Evolutionary conservation across 2,329 filamentous ascomycete genomes (phyloP), one percentile per base, ranked within the genome.

Genomic region (Huntiella savannae): DNA sequence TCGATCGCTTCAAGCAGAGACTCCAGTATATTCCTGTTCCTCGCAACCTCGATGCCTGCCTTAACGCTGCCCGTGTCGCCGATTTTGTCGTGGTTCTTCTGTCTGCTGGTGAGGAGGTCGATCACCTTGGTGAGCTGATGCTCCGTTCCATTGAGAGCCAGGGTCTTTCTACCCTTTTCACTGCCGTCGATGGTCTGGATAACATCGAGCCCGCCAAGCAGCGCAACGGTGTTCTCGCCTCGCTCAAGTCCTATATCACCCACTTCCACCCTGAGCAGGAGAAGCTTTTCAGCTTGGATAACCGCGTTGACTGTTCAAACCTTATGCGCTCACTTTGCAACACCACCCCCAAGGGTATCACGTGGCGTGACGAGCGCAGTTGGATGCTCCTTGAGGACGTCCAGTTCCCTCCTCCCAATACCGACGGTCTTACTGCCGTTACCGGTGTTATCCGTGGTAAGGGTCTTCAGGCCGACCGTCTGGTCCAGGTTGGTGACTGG

Each of bases 1-100:
- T 96, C 55, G 86, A 94, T 51, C 75, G 91, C 32, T 98, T 96
- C 68, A 93, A 93, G 67, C 88, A 96, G 60, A 94, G 82, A 57
- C 61, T 98, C 10, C 81, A 92, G 61, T 98, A 93, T 58, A 62
- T 95, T 6, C 75, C 83, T 0, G 67, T 81, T 0, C 73, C 76
- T 54, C 71, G 79, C 47, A 81, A 94, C 52, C 62, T 96, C 12
- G 69, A 82, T 15, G 73, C 77, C 33, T 83, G 82, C 46, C 63
- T 96, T 48, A 87, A 98, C 62, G 85, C 85, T 35, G 86, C 85
- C 51, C 76, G 85, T 47, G 72, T 85, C 13, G 87, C 91, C 34
- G 91, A 98, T 60, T 96, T 92, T 59, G 82, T 98, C 10, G 63
- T 96, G 5, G 76, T 96, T 50, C 69, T 94, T 11, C 64, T 98